phyloP scores from a whole-genome alignment of 148 eudicot species.

The Rhododendron ferrugineum region DNA sequence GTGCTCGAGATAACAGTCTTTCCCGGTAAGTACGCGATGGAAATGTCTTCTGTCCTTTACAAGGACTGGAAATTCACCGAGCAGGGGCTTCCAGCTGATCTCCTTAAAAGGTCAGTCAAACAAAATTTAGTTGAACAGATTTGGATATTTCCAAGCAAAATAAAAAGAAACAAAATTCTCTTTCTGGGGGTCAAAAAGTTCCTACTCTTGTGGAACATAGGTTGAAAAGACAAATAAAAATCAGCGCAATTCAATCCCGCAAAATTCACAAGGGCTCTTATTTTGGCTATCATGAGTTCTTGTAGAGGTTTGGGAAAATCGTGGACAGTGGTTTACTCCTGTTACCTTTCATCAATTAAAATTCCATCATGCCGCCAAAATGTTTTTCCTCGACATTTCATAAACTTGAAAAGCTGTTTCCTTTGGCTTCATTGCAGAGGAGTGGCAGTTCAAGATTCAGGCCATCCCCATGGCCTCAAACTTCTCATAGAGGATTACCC shows the following conservation, averaged over 20 bases:
- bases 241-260: neutral
- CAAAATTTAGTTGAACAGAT: neutral
- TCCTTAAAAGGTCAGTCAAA: neutral
- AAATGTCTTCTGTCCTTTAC: neutral
- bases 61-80: constrained; percentile 4
- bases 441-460: constrained; percentile 50
- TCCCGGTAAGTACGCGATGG: neutral
- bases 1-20: constrained; percentile 2
- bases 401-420: neutral
- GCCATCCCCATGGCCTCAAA: constrained; percentile 45
- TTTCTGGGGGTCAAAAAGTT: neutral
- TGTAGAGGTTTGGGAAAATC: neutral
- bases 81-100: neutral
- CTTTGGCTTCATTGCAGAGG: constrained; percentile 40
- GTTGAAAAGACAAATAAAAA: neutral
- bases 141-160: neutral
- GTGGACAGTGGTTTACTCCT: neutral
- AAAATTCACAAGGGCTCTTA: neutral
- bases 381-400: neutral
- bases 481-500: constrained; percentile 82
- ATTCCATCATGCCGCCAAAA: neutral
- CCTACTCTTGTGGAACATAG: neutral
- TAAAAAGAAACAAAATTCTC: neutral
- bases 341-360: neutral
- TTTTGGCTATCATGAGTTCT: neutral